phyloP scores from a whole-genome alignment of 139 green algal genomes.

The Haematococcus sp. region DNA sequence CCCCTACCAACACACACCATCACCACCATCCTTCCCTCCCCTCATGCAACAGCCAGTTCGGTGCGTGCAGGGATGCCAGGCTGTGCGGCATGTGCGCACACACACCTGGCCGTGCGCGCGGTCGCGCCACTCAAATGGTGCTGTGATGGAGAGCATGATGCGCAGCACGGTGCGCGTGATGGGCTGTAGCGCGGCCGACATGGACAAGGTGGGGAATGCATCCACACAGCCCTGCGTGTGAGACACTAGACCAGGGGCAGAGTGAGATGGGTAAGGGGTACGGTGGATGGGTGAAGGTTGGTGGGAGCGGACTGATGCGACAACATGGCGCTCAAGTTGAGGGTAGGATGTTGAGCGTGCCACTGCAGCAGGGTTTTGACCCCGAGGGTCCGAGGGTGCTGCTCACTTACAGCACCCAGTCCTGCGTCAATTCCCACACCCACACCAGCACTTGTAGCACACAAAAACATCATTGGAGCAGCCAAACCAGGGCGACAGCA shows the following conservation, averaged over 20 bases:
- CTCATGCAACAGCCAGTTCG: too few relatives aligned
- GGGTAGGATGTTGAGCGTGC: not conserved
- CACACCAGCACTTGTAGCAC: too few relatives aligned
- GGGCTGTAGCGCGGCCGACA: conserved; percentile 82
- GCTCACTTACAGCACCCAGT: too few relatives aligned
- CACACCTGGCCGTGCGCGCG: conserved; percentile 61
- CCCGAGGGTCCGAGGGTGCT: too few relatives aligned
- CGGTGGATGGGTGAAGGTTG: not conserved
- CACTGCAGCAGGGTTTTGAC: too few relatives aligned
- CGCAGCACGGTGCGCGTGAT: conserved; percentile 95
- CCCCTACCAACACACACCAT: too few relatives aligned
- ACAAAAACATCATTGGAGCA: too few relatives aligned
- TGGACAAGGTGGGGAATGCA: conserved; percentile 73
- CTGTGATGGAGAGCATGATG: conserved; percentile 72
- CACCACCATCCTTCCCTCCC: too few relatives aligned
- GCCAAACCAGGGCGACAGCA: too few relatives aligned
- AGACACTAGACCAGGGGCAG: conserved; percentile 8
- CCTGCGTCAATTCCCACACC: too few relatives aligned
- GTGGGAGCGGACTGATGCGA: not conserved
- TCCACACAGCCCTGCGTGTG: conserved; percentile 57
- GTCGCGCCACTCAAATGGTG: conserved; percentile 35
- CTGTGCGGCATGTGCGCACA: too few relatives aligned
- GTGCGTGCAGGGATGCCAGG: too few relatives aligned
- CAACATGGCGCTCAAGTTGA: not conserved
- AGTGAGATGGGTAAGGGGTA: not conserved